Evolutionary conservation across 768 basidiomycete species (phyloP), one percentile per base, ranked within the genome.

Genomic region (Suillus lakei): DNA sequence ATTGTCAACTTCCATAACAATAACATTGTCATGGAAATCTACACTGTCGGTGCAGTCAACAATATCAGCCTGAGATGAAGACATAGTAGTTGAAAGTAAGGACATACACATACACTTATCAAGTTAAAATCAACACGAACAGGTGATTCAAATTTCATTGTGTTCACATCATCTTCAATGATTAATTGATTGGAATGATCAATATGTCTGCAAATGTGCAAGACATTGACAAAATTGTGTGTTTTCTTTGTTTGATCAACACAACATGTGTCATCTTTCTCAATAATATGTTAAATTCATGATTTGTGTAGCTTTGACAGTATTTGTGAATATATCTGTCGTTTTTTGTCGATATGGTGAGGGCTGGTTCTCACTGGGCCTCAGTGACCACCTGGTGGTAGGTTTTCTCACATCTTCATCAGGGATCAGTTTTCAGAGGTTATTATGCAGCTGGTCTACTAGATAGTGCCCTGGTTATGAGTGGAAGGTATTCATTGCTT

Each of bases 331-430:
- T 43, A 43, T 43, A 18, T 18, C 41, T 2, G 18, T 43, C 18
- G 18, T 43, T 43, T 43, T 41, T 6, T 5, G 16, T 43, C 41
- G 18, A 43, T 43, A 43, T 7, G 41, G 41, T 43, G 41, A 43
- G 18, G 41, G 16, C 7, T 3, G 18, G 41, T 43, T 43, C 41
- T 43, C 41, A 43, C 41, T 77, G 76, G 1, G n/a, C n/a, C 74
- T 73, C n/a, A 70, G 70, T 16, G 64, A 66, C 76, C 76, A 77
- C 2, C 26, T 50, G 10, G 72, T 23, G 4, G 6, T 36, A 0
- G 72, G 34, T 58, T 64, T 48, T 48, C 46, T 23, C 0, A n/a
- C 13, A 34, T 64, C 12, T 65, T 58, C 12, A 10, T 54, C 0
- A 48, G 62, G 23, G 48, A 68, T 6, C 15, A 41, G 23, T 38